phyloP scores from a whole-genome alignment of 306 rosid genomes.

The Cyamopsis tetragonoloba region DNA sequence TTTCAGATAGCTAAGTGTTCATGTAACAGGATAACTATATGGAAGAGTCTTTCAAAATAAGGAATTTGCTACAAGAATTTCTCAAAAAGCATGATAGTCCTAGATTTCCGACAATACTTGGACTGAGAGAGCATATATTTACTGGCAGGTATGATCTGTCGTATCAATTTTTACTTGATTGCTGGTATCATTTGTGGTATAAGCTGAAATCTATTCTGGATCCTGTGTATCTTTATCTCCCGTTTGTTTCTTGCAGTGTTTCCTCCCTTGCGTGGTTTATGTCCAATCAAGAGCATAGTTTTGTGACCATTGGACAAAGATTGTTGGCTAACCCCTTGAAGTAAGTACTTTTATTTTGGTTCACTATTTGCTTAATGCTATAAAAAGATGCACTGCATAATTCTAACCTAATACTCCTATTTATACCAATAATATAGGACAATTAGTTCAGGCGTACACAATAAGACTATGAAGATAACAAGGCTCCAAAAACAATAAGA shows the following conservation, averaged over 20 bases:
- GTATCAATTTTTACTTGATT: conserved; percentile 24
- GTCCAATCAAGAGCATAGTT: conserved; percentile 94
- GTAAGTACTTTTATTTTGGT: conserved; percentile 38
- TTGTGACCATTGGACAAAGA: conserved; percentile 97
- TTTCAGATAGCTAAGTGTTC: conserved; percentile 17
- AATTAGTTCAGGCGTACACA: neutral
- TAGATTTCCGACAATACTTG: conserved; percentile 83
- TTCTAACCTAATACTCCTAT: neutral
- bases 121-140: conserved; percentile 95
- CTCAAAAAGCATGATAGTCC: conserved; percentile 58
- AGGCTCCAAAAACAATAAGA: conserved; percentile 1
- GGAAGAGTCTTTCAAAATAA: conserved; percentile 99
- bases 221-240: conserved; percentile 6
- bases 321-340: conserved; percentile 85
- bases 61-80: conserved; percentile 92
- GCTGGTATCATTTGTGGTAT: conserved; percentile 14
- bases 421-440: neutral
- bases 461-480: neutral
- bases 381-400: neutral
- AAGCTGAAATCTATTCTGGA: neutral
- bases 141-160: conserved; percentile 75
- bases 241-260: conserved; percentile 62
- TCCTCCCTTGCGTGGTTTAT: conserved; percentile 98
- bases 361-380: neutral
- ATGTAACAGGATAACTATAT: conserved; percentile 80